Percentiles rank a stretch among this genome's conserved stretches.
phyloP scores from a whole-genome alignment of 1,139 yeast species.

The Lodderomyces metapsilosis region DNA sequence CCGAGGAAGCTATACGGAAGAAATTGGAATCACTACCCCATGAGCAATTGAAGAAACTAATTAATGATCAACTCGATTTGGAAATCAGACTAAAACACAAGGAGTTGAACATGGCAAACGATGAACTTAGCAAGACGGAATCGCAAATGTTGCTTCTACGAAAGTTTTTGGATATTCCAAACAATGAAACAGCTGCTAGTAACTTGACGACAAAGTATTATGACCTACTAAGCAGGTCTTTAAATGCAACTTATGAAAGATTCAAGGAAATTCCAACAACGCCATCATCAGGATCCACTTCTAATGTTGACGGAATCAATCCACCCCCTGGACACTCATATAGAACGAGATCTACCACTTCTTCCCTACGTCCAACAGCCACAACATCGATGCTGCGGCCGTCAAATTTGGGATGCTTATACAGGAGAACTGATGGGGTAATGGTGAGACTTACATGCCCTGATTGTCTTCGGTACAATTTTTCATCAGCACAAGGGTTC shows the following conservation, averaged over 20 bases:
- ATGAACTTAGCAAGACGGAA: conserved; percentile 65
- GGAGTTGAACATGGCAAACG: conserved; percentile 57
- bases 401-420: conserved; percentile 54
- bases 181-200: conserved; percentile 39
- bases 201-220: conserved; percentile 52
- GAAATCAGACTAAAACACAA: conserved; percentile 71
- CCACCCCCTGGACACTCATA: conserved; percentile 28
- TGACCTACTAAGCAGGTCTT: conserved; percentile 34
- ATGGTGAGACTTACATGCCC: conserved; percentile 68
- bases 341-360: conserved; percentile 51
- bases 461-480: conserved; percentile 64
- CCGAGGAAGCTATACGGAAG: conserved; percentile 19
- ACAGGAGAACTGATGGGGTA: conserved; percentile 70
- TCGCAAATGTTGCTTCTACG: conserved; percentile 55
- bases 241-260: conserved; percentile 33
- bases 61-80: conserved; percentile 57
- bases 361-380: conserved; percentile 44
- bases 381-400: conserved; percentile 8
- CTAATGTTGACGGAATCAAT: background rate
- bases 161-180: conserved; percentile 51
- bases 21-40: conserved; percentile 34
- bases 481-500: conserved; percentile 79
- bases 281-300: background rate
- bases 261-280: conserved; percentile 11
- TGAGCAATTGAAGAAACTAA: conserved; percentile 38